Evolutionary conservation across 75 land plant species (phyloP), one percentile per base, ranked within the genome.

Genomic region (Pseudotsuga menziesii): DNA sequence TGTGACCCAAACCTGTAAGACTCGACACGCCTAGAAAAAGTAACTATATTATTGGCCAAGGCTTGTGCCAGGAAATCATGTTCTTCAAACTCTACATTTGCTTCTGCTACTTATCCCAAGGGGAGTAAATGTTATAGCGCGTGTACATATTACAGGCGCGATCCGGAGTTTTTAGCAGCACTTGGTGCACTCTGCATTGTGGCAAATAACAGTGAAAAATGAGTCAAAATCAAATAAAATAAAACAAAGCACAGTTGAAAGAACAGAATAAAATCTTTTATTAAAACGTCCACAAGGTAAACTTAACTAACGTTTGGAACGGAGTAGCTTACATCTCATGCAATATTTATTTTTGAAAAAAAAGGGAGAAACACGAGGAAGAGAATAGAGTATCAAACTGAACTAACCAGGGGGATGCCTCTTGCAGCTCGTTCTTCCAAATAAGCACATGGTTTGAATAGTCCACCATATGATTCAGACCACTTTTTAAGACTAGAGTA

Each of bases 351-450:
- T 48, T 8, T 29, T 29, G 32, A 1, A 11, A 48, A 48, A n/a
- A 48, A 48, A 48, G 9, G 9, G 8, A 48, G 11, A 48, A 48
- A 9, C 54, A 12, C 11, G 54, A 48, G 27, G 6, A 64, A 26
- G 2, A 22, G 7, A 58, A 39, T 16, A 20, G 26, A 70, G 56
- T 25, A 3, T 23, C 19, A 52, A 9, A 63, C 39, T 16, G 4
- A 27, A 80, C 82, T 78, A 82, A 97, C 99, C 99, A 95, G 61
- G 48, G 85, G 85, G 4, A 89, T 78, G 76, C 98, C 99, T 60
- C 81, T 87, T 29, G 77, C 73, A 67, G 98, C 99, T 76, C 96
- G 82, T 82, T 90, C 91, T 83, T 91, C 94, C 86, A 97, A 75
- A 83, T 76, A 95, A 17, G 79, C 59, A 26, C 90, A 95, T 15